Base-by-base conservation (phyloP, 176 grass and related monocot genomes). In the Pontederia crassipes region DNA sequence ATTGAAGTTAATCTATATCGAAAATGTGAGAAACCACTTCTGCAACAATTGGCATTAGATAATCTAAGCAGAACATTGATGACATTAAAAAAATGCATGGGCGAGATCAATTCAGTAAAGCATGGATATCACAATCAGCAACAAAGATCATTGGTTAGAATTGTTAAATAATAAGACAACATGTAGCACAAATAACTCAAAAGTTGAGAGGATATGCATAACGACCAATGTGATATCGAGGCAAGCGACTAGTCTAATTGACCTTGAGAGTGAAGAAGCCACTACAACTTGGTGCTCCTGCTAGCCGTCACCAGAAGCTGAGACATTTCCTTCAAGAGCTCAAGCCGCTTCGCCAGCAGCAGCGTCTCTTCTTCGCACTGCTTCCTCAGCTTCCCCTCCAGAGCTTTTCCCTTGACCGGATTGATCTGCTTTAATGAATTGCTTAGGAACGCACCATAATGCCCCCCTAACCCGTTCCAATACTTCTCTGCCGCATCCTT, bases 251-350 rank as follows among this genome's bases (percentile, higher is more conserved):
- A 58, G 28, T 10, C 5, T 32, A 59, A 46, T 62, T 62, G 10
- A 62, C 59, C 59, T 62, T 12, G 45, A 62, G 58, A 61, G 35
- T 62, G 32, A 62, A 62, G 58, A 61, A 61, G 59, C n/a, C 35
- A 40, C 59, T 62, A 62, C 59, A 46, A 62, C n/a, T n/a, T 17
- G 59, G 59, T 45, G 28, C 32, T 10, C 58, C 40, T 32, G 8
- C 40, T 27, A 11, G 58, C 58, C 12, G 15, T 27, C 29, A 40
- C 9, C 28, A 62, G 17, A 2, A 62, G 29, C 59, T 62, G 9
- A 17, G 32, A 62, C 17, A 62, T 62, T 40, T 62, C 59, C 45
- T 62, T 62, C 35, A 62, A 46, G 32, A 46, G 29, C 16, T 62
- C 59, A 13, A 62, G 59, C 59, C 59, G 59, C 59, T 62, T 62